Percentiles rank a stretch among this genome's conserved stretches.
Evolutionary conservation across 2,329 filamentous ascomycete genomes (phyloP).

Genomic region (Colletotrichum euphorbiae): DNA sequence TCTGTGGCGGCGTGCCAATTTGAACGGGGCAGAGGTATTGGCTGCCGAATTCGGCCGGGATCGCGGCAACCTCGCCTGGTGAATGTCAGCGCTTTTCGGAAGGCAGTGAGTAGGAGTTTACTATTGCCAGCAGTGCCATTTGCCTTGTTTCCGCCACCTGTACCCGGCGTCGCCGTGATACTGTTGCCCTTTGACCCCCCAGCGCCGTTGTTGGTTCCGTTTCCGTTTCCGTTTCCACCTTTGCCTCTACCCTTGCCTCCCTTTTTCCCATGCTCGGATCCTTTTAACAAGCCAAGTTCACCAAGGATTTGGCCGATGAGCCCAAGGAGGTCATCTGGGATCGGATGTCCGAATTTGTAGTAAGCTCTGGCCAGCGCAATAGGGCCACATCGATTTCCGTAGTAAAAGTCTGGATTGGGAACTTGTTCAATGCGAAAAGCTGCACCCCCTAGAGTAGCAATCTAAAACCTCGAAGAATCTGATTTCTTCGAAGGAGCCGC

Average conservation of each 20-base stretch:
- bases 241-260: constrained; percentile 18
- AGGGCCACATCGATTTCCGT: constrained; percentile 49
- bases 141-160: neutral
- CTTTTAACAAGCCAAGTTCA: constrained; percentile 47
- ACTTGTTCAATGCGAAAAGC: constrained; percentile 55
- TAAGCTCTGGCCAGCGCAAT: constrained; percentile 54
- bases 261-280: constrained; percentile 6
- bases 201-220: constrained; percentile 11
- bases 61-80: constrained; percentile 53
- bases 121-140: constrained; percentile 22
- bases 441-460: constrained; percentile 53
- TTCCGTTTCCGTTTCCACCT: constrained; percentile 12
- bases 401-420: constrained; percentile 51
- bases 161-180: constrained; percentile 8
- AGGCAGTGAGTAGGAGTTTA: neutral
- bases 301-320: constrained; percentile 49
- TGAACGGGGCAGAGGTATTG: constrained; percentile 69
- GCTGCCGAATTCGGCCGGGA: constrained; percentile 59
- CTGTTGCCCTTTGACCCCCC: constrained; percentile 28
- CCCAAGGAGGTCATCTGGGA: constrained; percentile 50
- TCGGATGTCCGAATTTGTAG: constrained; percentile 51
- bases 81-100: constrained; percentile 35
- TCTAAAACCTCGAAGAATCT: constrained; percentile 43
- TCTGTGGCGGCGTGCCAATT: constrained; percentile 62
- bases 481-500: constrained; percentile 46